These are phyloP conservation scores for Metschnikowia hibisci DNA, from an alignment of 805 yeast genomes.

Conservation along the genomic window DNA sequence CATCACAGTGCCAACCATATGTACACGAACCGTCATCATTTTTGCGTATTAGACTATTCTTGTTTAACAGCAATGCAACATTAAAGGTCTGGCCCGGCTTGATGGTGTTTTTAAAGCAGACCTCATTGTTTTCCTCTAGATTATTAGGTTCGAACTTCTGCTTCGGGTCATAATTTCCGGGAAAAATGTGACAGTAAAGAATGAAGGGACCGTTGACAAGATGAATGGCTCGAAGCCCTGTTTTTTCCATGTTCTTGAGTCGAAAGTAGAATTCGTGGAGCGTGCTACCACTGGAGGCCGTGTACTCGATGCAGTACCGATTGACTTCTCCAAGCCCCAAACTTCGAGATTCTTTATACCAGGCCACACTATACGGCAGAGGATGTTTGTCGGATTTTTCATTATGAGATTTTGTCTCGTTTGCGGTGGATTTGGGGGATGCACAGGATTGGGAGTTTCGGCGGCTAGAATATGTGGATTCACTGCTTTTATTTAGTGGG, in stretches of 20 bases:
- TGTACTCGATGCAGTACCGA: constrained; percentile 31
- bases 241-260: constrained; percentile 36
- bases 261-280: constrained; percentile 27
- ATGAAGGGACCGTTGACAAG: constrained; percentile 41
- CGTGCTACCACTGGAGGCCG: constrained; percentile 1
- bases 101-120: constrained; percentile 39
- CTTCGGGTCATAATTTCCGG: constrained; percentile 29
- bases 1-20: constrained; percentile 37
- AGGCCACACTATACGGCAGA: constrained; percentile 13
- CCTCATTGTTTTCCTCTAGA: constrained; percentile 24
- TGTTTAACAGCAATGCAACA: constrained; percentile 49
- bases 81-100: constrained; percentile 71
- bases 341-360: constrained; percentile 36
- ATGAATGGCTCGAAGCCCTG: constrained; percentile 39
- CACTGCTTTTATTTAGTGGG: not conserved
- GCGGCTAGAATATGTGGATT: not conserved
- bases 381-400: not conserved
- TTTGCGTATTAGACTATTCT: constrained; percentile 30
- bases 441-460: not conserved
- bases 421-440: not conserved
- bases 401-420: not conserved
- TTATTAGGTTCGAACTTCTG: constrained; percentile 23
- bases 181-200: constrained; percentile 43
- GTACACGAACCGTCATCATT: constrained; percentile 16
- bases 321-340: constrained; percentile 37